Evolutionary conservation across 1,139 yeast species (phyloP).

Genomic region (Blastobotrys serpentis): DNA sequence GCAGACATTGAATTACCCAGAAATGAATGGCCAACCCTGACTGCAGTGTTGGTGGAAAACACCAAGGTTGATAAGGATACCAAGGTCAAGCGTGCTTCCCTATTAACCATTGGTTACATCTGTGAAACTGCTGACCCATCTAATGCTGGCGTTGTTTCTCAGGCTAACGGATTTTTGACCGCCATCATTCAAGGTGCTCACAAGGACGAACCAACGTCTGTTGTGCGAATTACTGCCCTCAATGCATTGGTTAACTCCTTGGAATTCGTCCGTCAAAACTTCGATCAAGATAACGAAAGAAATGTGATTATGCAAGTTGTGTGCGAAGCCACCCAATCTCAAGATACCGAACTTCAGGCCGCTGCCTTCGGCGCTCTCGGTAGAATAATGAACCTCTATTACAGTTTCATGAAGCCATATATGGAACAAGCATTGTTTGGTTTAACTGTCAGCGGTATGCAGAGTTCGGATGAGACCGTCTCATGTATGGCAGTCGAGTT

Average conservation of each 20-base stretch:
- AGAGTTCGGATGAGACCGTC: slow-evolving; percentile 77
- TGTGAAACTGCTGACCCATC: slow-evolving; percentile 92
- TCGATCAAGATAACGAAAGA: slow-evolving; percentile 91
- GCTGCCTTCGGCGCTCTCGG: slow-evolving; percentile 96
- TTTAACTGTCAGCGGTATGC: slow-evolving; percentile 89
- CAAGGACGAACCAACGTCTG: slow-evolving; percentile 66
- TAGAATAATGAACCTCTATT: slow-evolving; percentile 85
- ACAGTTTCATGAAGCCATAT: slow-evolving; percentile 84
- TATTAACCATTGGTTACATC: slow-evolving; percentile 88
- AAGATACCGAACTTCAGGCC: slow-evolving; percentile 78
- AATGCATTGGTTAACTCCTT: slow-evolving; percentile 89
- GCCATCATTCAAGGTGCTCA: slow-evolving; percentile 98
- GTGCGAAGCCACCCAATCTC: slow-evolving; percentile 95
- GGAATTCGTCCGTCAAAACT: slow-evolving; percentile 83
- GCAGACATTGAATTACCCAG: slow-evolving; percentile 92
- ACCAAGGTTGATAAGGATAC: slow-evolving; percentile 77
- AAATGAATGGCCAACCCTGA: slow-evolving; percentile 83
- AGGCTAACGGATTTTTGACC: slow-evolving; percentile 87
- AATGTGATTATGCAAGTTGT: slow-evolving; percentile 98
- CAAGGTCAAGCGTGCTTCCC: slow-evolving; percentile 79
- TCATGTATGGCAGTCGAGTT: slow-evolving; percentile 99
- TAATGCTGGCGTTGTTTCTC: slow-evolving; percentile 74
- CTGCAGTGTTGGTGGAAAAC: slow-evolving; percentile 78
- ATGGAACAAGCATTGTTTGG: slow-evolving; percentile 97
- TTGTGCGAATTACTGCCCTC: slow-evolving; percentile 85